Conservation (phyloP, 2,329 filamentous ascomycete genomes). For the Hymenoscyphus repandus region DNA sequence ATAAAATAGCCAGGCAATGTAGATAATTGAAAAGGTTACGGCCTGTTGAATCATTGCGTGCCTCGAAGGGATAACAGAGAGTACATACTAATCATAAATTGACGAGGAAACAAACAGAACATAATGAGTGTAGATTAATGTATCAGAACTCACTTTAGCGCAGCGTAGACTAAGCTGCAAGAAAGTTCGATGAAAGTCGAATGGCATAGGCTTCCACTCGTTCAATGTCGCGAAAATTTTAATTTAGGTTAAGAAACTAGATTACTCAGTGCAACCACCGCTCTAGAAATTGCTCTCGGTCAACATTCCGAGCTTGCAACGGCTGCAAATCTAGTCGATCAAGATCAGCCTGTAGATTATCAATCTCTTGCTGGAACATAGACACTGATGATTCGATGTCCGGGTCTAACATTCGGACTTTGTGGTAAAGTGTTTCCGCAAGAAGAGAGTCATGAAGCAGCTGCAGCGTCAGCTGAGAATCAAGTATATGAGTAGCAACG, state of each 20-base stretch:
- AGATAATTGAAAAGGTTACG: no score
- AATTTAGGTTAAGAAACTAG: neutral
- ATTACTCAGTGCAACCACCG: conserved; percentile 34
- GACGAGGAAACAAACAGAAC: no score
- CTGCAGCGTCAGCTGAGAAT: conserved; percentile 44
- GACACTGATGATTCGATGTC: conserved; percentile 48
- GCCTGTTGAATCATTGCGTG: no score
- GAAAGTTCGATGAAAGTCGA: no score
- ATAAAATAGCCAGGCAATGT: no score
- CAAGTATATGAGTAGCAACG: conserved; percentile 39
- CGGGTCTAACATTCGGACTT: conserved; percentile 46
- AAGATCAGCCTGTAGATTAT: conserved; percentile 32
- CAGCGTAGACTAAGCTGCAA: no score
- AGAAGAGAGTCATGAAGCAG: conserved; percentile 47
- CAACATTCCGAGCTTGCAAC: conserved; percentile 38
- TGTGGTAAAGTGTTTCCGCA: conserved; percentile 45
- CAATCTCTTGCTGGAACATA: conserved; percentile 33
- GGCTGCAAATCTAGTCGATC: conserved; percentile 34
- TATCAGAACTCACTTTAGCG: no score
- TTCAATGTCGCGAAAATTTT: no score
- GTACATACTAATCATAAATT: no score
- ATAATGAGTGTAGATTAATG: no score
- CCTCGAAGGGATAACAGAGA: no score
- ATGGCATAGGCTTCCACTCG: no score
- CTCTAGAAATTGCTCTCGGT: conserved; percentile 44